Evolutionary conservation across 208 protist species (phyloP).

Genomic region (Leishmania amazonensis): DNA sequence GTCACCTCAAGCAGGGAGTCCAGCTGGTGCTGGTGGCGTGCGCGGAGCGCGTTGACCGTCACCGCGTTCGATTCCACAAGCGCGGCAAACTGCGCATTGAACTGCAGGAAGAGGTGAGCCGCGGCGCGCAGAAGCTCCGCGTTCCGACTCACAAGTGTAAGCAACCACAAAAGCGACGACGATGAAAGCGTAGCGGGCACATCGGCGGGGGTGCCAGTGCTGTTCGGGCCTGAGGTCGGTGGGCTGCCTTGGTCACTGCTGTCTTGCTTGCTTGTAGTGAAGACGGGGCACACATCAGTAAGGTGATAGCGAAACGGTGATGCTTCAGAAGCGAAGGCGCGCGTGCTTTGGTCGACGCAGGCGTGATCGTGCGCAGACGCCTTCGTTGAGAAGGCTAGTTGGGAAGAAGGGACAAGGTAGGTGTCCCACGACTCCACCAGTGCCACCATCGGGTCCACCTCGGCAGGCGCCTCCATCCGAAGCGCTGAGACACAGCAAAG

Average conservation of each 20-base stretch:
- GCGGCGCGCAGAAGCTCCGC: constrained; percentile 47
- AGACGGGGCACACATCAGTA: constrained; percentile 12
- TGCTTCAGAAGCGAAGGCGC: background rate
- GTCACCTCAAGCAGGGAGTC: constrained; percentile 59
- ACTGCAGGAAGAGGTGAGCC: constrained; percentile 58
- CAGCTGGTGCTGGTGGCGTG: constrained; percentile 59
- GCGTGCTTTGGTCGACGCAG: too few species aligned
- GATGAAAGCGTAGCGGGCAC: background rate
- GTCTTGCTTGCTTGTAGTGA: constrained; percentile 8
- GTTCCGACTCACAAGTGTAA: constrained; percentile 71
- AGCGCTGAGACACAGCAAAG: background rate
- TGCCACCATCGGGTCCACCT: constrained; percentile 33
- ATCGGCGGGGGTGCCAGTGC: background rate
- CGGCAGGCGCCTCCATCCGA: background rate
- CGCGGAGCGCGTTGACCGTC: constrained; percentile 40
- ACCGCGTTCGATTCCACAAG: constrained; percentile 22
- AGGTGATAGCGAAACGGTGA: constrained; percentile 17
- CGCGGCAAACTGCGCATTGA: constrained; percentile 50
- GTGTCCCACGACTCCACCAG: constrained; percentile 42
- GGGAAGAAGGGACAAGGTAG: constrained; percentile 15
- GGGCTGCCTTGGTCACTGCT: background rate
- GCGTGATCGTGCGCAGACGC: background rate
- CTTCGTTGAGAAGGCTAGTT: background rate
- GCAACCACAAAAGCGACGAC: constrained; percentile 54
- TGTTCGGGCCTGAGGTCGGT: background rate